Percentiles rank a stretch among this genome's conserved stretches.
phyloP scores from a whole-genome alignment of 1,284 basidiomycete species.

The Ustilago tritici region DNA sequence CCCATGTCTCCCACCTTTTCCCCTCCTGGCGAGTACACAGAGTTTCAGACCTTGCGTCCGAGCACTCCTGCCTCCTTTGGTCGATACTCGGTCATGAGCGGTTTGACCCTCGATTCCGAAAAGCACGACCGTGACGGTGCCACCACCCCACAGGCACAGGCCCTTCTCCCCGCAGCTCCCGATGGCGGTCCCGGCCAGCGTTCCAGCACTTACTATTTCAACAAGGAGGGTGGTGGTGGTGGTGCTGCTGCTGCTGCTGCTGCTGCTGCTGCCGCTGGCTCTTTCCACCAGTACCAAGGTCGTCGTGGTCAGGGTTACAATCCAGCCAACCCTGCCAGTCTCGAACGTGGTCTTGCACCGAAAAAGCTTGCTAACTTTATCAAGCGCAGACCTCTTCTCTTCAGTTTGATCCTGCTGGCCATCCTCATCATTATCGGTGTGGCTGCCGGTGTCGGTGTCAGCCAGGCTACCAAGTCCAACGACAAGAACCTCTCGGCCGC shows the following conservation, averaged over 20 bases:
- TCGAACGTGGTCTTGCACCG: constrained; percentile 14
- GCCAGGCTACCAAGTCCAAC: constrained; percentile 30
- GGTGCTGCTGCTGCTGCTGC: constrained; percentile 25
- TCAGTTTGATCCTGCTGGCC: constrained; percentile 37
- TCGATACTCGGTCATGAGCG: constrained; percentile 36
- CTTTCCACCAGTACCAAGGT: constrained; percentile 30
- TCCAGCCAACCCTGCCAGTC: constrained; percentile 32
- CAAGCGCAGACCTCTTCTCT: constrained; percentile 38
- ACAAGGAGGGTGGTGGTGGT: constrained; percentile 53
- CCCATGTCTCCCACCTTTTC: constrained; percentile 50
- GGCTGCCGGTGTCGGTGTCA: constrained; percentile 45
- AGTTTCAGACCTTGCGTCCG: constrained; percentile 47
- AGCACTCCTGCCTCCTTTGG: constrained; percentile 37
- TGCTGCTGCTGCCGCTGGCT: constrained; percentile 19
- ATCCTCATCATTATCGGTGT: constrained; percentile 50
- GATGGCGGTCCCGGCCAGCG: constrained; percentile 9
- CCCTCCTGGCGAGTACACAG: constrained; percentile 42
- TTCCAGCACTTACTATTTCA: constrained; percentile 52
- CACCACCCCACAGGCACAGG: constrained; percentile 29
- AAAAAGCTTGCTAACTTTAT: constrained; percentile 35
- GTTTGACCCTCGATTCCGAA: constrained; percentile 26
- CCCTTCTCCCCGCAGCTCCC: constrained; percentile 21
- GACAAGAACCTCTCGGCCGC: constrained; percentile 42
- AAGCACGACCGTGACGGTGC: constrained; percentile 39
- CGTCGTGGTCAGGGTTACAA: constrained; percentile 46